Evolutionary conservation across 2,329 filamentous ascomycete species (phyloP).

Genomic region (Diplocarpon rosae): DNA sequence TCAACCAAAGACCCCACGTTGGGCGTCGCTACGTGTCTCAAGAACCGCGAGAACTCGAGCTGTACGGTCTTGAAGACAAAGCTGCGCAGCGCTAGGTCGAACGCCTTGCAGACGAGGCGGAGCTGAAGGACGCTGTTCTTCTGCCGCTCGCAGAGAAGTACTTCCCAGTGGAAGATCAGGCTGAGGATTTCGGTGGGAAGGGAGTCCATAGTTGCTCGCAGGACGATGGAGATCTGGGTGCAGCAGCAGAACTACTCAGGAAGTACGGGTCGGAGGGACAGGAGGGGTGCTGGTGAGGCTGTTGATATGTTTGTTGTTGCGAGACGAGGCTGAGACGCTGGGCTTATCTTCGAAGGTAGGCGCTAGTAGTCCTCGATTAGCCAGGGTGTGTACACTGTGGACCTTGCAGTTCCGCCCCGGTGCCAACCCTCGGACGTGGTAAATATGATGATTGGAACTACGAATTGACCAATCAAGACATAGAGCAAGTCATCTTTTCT

Average conservation of each 20-base stretch:
- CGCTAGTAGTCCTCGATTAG: no score
- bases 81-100: slow-evolving; percentile 37
- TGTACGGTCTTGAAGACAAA: slow-evolving; percentile 37
- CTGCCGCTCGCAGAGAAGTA: slow-evolving; percentile 29
- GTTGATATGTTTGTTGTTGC: no score
- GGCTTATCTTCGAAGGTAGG: no score
- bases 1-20: slow-evolving; percentile 34
- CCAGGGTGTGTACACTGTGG: no score
- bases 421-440: no score
- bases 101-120: slow-evolving; percentile 39
- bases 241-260: not conserved
- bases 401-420: no score
- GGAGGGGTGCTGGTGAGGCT: no score
- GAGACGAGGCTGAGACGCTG: no score
- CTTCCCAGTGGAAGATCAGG: slow-evolving; percentile 34
- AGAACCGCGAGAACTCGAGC: slow-evolving; percentile 39
- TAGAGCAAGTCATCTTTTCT: no score
- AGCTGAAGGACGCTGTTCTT: slow-evolving; percentile 36
- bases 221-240: not conserved
- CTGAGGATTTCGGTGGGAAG: slow-evolving; percentile 39
- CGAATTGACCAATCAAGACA: no score
- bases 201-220: slow-evolving; percentile 29
- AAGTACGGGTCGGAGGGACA: not conserved
- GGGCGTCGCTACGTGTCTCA: slow-evolving; percentile 26
- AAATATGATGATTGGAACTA: no score